Percentiles rank a stretch among this genome's conserved stretches.
Conservation (phyloP, 2,329 filamentous ascomycete species). For the Fusarium drepaniforme region DNA sequence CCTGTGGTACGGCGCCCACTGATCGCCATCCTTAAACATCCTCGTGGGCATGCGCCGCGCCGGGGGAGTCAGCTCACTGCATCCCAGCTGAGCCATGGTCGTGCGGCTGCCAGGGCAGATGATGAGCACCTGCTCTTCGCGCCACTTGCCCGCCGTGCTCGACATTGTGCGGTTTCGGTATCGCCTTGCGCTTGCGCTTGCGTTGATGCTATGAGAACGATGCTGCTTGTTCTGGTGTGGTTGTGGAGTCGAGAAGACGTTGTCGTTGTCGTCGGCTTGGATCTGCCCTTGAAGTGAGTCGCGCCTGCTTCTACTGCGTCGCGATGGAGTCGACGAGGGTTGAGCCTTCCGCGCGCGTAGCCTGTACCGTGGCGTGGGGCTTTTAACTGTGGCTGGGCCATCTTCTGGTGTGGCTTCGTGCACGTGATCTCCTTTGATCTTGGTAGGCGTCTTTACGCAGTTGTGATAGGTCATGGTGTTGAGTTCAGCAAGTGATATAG, state of each 20-base stretch:
- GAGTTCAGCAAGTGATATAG: background rate
- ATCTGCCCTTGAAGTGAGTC: constrained; percentile 1
- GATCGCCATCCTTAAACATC: constrained; percentile 92
- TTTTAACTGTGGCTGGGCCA: constrained; percentile 26
- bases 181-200: constrained; percentile 10
- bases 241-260: constrained; percentile 17
- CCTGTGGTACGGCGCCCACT: constrained; percentile 82
- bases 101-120: constrained; percentile 89
- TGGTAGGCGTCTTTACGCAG: constrained; percentile 15
- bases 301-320: constrained; percentile 26
- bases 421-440: constrained; percentile 26
- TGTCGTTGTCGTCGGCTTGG: constrained; percentile 15
- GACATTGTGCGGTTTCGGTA: constrained; percentile 59
- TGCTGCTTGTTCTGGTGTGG: constrained; percentile 4
- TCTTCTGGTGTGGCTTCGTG: constrained; percentile 16
- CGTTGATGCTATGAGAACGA: constrained; percentile 1
- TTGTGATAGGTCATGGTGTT: background rate
- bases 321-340: constrained; percentile 36
- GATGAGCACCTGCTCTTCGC: constrained; percentile 75
- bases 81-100: constrained; percentile 90
- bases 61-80: constrained; percentile 93
- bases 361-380: constrained; percentile 37
- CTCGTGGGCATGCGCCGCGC: constrained; percentile 87
- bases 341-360: constrained; percentile 43
- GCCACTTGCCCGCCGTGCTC: constrained; percentile 69